Percentiles rank a stretch among this genome's conserved stretches.
Evolutionary conservation across 495 filamentous ascomycete species (phyloP).

Genomic region (Parathielavia appendiculata): DNA sequence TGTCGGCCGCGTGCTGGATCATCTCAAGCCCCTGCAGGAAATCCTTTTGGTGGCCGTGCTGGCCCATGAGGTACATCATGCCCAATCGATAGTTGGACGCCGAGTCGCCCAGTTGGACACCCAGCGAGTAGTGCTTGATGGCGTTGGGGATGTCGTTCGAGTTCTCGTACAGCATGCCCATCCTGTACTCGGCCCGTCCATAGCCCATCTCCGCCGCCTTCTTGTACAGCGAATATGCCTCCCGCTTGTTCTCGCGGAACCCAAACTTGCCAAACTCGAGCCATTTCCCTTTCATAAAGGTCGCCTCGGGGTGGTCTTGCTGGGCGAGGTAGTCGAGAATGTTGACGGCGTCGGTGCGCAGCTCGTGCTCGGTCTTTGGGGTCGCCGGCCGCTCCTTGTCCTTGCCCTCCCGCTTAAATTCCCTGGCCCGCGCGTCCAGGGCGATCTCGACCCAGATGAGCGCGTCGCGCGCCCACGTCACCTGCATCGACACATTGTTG

Average conservation of each 20-base stretch:
- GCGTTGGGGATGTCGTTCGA: conserved; percentile 88
- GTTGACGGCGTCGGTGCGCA: conserved; percentile 83
- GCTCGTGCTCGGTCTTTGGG: conserved; percentile 78
- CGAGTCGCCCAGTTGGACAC: conserved; percentile 73
- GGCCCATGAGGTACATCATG: conserved; percentile 95
- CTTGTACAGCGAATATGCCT: conserved; percentile 81
- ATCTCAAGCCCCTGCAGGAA: conserved; percentile 71
- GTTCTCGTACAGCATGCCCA: conserved; percentile 96
- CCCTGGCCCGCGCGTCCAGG: conserved; percentile 59
- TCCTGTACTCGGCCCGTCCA: conserved; percentile 90
- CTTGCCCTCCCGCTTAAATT: conserved; percentile 53
- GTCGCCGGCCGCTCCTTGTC: conserved; percentile 65
- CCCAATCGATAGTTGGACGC: conserved; percentile 92
- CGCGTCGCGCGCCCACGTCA: conserved; percentile 92
- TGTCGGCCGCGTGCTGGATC: conserved; percentile 75
- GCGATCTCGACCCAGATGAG: conserved; percentile 84
- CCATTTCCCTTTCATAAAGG: conserved; percentile 96
- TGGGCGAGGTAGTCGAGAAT: conserved; percentile 84
- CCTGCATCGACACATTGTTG: conserved; percentile 92
- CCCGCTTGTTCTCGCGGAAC: conserved; percentile 80
- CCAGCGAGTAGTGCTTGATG: conserved; percentile 78
- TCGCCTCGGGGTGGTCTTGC: conserved; percentile 88
- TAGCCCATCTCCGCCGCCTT: conserved; percentile 85
- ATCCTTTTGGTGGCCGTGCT: conserved; percentile 83
- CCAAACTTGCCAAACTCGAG: conserved; percentile 97